Evolutionary conservation across 2,329 filamentous ascomycete genomes (phyloP).

Genomic region (Cordyceps cateniannulata): DNA sequence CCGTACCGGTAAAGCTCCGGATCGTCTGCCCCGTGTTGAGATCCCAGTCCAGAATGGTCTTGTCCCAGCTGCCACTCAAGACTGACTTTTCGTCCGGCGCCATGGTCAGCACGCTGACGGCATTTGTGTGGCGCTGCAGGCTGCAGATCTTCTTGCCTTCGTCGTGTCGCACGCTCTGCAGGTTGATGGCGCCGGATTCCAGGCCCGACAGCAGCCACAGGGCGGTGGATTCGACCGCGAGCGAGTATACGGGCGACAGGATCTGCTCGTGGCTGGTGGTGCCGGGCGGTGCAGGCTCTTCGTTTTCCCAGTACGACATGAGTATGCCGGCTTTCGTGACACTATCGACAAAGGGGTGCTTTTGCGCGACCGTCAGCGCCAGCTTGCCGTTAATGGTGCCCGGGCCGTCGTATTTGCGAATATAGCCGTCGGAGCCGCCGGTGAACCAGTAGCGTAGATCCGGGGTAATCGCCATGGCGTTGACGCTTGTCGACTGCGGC

Average conservation of each 20-base stretch:
- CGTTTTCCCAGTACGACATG: conserved; percentile 98
- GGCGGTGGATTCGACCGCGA: conserved; percentile 83
- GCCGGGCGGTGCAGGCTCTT: conserved; percentile 55
- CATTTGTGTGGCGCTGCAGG: conserved; percentile 78
- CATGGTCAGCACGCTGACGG: conserved; percentile 80
- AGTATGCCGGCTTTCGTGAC: conserved; percentile 92
- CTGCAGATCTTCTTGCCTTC: conserved; percentile 85
- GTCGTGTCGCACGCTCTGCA: conserved; percentile 89
- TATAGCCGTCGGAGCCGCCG: conserved; percentile 89
- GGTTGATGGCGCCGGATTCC: conserved; percentile 85
- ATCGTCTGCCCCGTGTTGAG: conserved; percentile 75
- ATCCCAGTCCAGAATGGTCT: conserved; percentile 90
- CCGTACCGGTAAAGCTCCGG: conserved; percentile 69
- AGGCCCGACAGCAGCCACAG: conserved; percentile 88
- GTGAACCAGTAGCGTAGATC: conserved; percentile 95
- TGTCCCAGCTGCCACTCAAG: conserved; percentile 94
- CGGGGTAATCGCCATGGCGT: conserved; percentile 83
- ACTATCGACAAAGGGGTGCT: conserved; percentile 94
- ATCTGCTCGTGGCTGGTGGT: conserved; percentile 50
- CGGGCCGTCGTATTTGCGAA: conserved; percentile 92
- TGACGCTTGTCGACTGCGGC: conserved; percentile 91
- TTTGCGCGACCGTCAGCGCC: conserved; percentile 86
- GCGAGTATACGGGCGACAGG: conserved; percentile 87
- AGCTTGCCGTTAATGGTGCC: conserved; percentile 94
- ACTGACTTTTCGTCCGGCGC: conserved; percentile 81